Base-by-base conservation (phyloP, 352 stramenopile genomes). In the Pelagophyceae sp. region DNA sequence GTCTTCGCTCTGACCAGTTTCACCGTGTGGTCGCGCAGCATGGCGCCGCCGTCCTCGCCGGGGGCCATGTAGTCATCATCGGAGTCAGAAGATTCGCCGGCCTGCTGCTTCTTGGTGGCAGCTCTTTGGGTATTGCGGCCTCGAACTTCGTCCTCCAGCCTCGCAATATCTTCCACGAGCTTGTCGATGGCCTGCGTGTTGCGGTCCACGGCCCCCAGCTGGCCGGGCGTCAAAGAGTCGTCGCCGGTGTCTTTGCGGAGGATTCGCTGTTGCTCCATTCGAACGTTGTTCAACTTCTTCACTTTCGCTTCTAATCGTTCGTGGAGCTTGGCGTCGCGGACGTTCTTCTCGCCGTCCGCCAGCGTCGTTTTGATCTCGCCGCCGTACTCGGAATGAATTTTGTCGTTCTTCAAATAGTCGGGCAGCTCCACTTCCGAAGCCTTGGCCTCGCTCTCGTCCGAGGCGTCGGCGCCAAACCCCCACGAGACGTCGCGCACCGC, bases 321-420 rank as follows among this genome's bases (percentile, higher is more conserved):
- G 35, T 58, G 38, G 2, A 74, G 35, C 67, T 74, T 74, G 15
- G 33, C 37, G 67, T 74, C 67, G 25, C n/a, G 20, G 11, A 6
- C 67, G 38, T 32, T 6, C 33, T 33, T 50, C 67, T 74, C 67
- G 2, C 27, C 67, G 67, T 2, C 38, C 67, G 31, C 35, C 15
- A 74, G 67, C 15, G 35, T 74, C 67, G 67, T 60, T 3, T 29
- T 37, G 35, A 74, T 58, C 67, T 74, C 67, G 1, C 38, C 67
- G 20, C 23, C 67, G 33, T 74, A 71, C 67, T 74, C 35, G 17
- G 33, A 35, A 37, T 38, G 58, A 37, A 31, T 23, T 1, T 17
- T 27, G 61, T 71, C n/a, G n/a, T 3, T 71, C 61, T 71, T 71
- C 15, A 74, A 31, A 37, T 74, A 74, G 33, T 74, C 67, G 67